Evolutionary conservation across 805 yeast species (phyloP), one percentile per base, ranked within the genome.

Genomic region (Starmera caribaea): DNA sequence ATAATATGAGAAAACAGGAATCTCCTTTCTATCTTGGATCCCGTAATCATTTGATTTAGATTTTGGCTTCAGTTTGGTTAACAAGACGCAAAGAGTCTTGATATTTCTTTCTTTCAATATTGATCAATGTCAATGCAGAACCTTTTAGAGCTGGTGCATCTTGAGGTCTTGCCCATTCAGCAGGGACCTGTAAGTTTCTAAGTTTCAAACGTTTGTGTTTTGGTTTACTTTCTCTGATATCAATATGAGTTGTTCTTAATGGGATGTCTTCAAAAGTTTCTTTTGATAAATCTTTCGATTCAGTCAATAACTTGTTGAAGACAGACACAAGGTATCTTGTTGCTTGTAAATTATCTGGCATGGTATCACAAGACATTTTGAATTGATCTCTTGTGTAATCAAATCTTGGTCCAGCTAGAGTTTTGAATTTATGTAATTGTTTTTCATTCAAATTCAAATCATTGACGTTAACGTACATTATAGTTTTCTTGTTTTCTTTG

Each of bases 271-370:
- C 68, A 49, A 85, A 84, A 43, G 73, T 73, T 41, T 81, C 83
- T n/a, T 62, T 51, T 3, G 66, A 53, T 35, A 71, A 54, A 38
- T 76, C 81, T 52, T 77, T 82, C 8, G 95, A 66, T 50, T 79
- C 89, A 21, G 57, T 56, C 26, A 89, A 53, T 37, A 92, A 65
- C 41, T 69, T 69, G 48, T 73, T 72, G 46, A 88, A 66, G 24
- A 77, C 68, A 40, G 77, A 82, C 15, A 80, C 78, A 46, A 86
- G 63, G 57, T 70, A 78, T 47, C 82, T 73, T 37, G 90, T 83
- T 61, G 92, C 92, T 61, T 90, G 97, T 2, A 94, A 74, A 33
- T 95, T 81, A 51, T 86, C 85, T 8, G 76, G 68, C 58, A 71
- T 85, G 50, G 71, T 71, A 38, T 73, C 79, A 29, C 76, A 62